These are phyloP conservation scores for Tulasnella sp. DNA, from an alignment of 768 basidiomycete genomes.

Conservation along the genomic window DNA sequence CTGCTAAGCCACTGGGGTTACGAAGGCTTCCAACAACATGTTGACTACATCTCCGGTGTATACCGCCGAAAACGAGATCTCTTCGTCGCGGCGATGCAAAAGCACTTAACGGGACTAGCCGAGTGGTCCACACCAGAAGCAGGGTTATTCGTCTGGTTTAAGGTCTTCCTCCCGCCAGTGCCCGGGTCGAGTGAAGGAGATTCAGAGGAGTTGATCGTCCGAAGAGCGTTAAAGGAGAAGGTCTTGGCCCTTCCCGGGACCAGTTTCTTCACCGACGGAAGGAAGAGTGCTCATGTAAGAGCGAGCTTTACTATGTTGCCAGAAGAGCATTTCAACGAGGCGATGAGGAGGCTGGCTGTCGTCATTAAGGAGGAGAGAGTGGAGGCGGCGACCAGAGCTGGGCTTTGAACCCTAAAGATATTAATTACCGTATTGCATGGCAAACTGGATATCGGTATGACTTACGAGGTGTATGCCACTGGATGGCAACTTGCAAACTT, in stretches of 20 bases:
- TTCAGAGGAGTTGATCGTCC: conserved; percentile 71
- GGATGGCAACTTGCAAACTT: too few species aligned
- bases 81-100: conserved; percentile 75
- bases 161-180: conserved; percentile 51
- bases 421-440: too few species aligned
- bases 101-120: conserved; percentile 73
- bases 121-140: conserved; percentile 73
- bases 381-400: too few species aligned
- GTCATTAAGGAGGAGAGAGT: too few species aligned
- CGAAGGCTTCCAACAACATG: conserved; percentile 72
- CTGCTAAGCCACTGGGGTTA: conserved; percentile 76
- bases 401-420: too few species aligned
- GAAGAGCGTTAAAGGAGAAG: conserved; percentile 74
- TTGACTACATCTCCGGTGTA: conserved; percentile 65
- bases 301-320: conserved; percentile 74
- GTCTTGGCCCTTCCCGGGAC: conserved; percentile 92
- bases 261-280: conserved; percentile 73
- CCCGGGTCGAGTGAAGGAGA: conserved; percentile 53
- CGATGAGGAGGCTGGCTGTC: conserved; percentile 14
- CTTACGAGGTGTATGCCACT: too few species aligned
- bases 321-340: conserved; percentile 24
- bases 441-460: too few species aligned
- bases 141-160: conserved; percentile 93
- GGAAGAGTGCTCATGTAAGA: conserved; percentile 73
- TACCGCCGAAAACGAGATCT: conserved; percentile 73